Evolutionary conservation across 2,329 filamentous ascomycete genomes (phyloP).

Genomic region (Cryphonectria nitschkei): DNA sequence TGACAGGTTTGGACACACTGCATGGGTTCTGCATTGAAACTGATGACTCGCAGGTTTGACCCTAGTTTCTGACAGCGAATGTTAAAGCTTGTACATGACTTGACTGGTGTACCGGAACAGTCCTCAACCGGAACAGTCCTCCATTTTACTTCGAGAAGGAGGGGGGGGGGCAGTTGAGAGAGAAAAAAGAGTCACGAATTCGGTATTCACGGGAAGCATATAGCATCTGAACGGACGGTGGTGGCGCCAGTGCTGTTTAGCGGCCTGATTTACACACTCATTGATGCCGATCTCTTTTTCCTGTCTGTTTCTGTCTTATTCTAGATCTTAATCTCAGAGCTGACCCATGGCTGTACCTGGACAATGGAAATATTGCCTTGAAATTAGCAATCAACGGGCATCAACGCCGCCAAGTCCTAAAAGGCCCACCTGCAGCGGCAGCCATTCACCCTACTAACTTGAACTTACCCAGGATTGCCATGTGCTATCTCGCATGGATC

Average conservation of each 20-base stretch:
- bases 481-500: slow-evolving; percentile 26
- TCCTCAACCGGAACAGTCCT: not conserved
- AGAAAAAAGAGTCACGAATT: not conserved
- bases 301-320: not conserved
- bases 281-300: not conserved
- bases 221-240: not conserved
- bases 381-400: slow-evolving; percentile 9
- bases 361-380: not conserved
- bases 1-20: not conserved
- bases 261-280: not conserved
- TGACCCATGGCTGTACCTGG: not conserved
- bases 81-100: not conserved
- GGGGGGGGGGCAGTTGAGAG: too few species aligned
- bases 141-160: not conserved
- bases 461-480: slow-evolving; percentile 23
- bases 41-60: not conserved
- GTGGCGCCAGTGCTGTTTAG: not conserved
- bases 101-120: not conserved
- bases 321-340: not conserved
- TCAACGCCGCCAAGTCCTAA: slow-evolving; percentile 17
- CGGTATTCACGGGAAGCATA: not conserved
- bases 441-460: slow-evolving; percentile 13
- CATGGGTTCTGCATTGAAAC: not conserved
- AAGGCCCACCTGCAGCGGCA: slow-evolving; percentile 14
- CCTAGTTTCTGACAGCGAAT: not conserved